phyloP scores from a whole-genome alignment of 306 rosid species.

The Prosopis cineraria region DNA sequence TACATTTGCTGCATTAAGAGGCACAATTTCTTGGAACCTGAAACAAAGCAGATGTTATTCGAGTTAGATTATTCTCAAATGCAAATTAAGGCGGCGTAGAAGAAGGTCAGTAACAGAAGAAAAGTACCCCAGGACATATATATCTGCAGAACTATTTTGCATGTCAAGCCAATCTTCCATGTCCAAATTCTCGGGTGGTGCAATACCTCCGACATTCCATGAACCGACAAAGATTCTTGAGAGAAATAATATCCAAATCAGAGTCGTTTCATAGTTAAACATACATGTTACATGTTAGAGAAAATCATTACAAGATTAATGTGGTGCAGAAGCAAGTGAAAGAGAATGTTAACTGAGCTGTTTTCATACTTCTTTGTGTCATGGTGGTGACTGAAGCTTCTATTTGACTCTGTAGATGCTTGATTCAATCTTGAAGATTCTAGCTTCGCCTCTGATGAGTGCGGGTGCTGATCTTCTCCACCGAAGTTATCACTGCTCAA shows the following conservation, averaged over 20 bases:
- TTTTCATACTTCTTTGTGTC: constrained; percentile 46
- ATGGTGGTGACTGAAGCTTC: constrained; percentile 33
- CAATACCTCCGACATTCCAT: constrained; percentile 88
- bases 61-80: background rate
- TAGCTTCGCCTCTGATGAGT: constrained; percentile 27
- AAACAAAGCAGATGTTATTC: background rate
- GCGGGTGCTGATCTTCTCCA: constrained; percentile 46
- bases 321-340: background rate
- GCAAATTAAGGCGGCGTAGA: background rate
- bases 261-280: constrained; percentile 16
- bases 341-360: constrained; percentile 14
- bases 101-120: constrained; percentile 3
- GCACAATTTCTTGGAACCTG: constrained; percentile 96
- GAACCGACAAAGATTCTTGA: constrained; percentile 81
- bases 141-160: constrained; percentile 51
- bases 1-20: constrained; percentile 71
- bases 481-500: constrained; percentile 55
- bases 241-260: constrained; percentile 25
- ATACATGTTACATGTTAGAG: constrained; percentile 5
- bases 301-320: background rate
- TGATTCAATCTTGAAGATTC: constrained; percentile 41
- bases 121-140: constrained; percentile 80
- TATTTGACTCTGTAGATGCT: constrained; percentile 35
- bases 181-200: constrained; percentile 66
- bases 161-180: constrained; percentile 71